phyloP scores from a whole-genome alignment of 768 basidiomycete species.

The Agrocybe chaxingu region DNA sequence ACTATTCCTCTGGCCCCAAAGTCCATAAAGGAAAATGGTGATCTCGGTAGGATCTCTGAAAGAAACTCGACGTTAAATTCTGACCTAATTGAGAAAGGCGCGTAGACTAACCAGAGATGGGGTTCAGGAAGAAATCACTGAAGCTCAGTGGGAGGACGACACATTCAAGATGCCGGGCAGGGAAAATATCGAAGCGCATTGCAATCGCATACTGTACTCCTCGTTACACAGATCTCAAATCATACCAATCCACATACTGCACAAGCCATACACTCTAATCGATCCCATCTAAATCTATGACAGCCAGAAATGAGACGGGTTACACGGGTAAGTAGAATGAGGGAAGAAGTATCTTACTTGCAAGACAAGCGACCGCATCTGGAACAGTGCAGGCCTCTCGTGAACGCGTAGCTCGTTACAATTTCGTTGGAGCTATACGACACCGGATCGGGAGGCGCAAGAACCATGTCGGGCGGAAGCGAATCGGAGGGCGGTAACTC shows the following conservation, averaged over 20 bases:
- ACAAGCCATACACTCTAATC: constrained; percentile 68
- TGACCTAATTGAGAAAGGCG: background rate
- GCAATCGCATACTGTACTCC: constrained; percentile 7
- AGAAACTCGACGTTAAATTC: background rate
- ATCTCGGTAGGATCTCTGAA: constrained; percentile 27
- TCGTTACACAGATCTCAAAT: background rate
- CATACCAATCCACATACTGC: constrained; percentile 32
- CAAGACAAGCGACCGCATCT: constrained; percentile 71
- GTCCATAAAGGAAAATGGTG: constrained; percentile 18
- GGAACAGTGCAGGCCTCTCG: constrained; percentile 67
- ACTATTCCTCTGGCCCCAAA: constrained; percentile 19
- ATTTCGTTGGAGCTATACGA: constrained; percentile 27
- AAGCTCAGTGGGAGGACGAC: constrained; percentile 27
- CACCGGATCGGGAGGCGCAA: constrained; percentile 34
- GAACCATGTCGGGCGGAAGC: constrained; percentile 30
- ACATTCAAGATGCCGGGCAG: constrained; percentile 33
- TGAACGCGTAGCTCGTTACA: constrained; percentile 53
- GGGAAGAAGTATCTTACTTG: constrained; percentile 41
- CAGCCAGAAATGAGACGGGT: constrained; percentile 2
- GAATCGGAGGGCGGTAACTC: constrained; percentile 27
- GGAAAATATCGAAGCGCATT: constrained; percentile 22
- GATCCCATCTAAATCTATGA: constrained; percentile 67
- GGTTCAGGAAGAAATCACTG: constrained; percentile 27
- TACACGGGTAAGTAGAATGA: background rate
- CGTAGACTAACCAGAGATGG: constrained; percentile 25